phyloP scores from a whole-genome alignment of 768 basidiomycete genomes.

The Favolaschia claudopus region DNA sequence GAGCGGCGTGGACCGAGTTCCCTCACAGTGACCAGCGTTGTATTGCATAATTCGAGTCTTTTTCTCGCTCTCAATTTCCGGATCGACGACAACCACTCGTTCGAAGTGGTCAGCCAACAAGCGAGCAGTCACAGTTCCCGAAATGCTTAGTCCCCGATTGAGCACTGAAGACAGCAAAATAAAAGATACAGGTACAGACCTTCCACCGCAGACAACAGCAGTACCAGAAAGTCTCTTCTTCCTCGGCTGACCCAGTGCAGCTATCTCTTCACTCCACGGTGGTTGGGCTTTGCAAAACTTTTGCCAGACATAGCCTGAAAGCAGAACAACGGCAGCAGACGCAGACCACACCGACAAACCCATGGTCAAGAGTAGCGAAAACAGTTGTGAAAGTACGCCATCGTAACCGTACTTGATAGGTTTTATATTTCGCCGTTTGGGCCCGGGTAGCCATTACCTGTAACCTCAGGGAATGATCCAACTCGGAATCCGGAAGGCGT shows the following conservation, averaged over 20 bases:
- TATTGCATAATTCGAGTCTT: slow-evolving; percentile 27
- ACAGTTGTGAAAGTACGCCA: too few relatives aligned
- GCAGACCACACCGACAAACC: too few relatives aligned
- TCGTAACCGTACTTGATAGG: too few relatives aligned
- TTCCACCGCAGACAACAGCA: slow-evolving; percentile 33
- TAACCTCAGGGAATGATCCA: too few relatives aligned
- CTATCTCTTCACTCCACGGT: neutral
- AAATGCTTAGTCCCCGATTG: slow-evolving; percentile 26
- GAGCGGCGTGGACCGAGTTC: too few relatives aligned
- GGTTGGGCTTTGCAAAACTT: neutral
- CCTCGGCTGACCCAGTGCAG: neutral
- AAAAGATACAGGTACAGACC: slow-evolving; percentile 12
- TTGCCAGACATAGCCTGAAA: neutral
- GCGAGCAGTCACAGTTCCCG: slow-evolving; percentile 34
- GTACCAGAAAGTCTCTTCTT: slow-evolving; percentile 10
- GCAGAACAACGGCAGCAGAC: neutral
- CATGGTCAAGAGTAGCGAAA: too few relatives aligned
- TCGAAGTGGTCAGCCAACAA: slow-evolving; percentile 38
- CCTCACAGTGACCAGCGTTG: slow-evolving; percentile 19
- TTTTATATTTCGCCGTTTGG: too few relatives aligned
- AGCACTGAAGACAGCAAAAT: neutral
- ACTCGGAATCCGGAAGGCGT: too few relatives aligned
- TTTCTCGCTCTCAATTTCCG: slow-evolving; percentile 25
- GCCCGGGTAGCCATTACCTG: too few relatives aligned
- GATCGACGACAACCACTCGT: slow-evolving; percentile 34